Percentiles rank a stretch among this genome's conserved stretches.
phyloP scores from a whole-genome alignment of 1,139 yeast species.

The Eremothecium gossypii region DNA sequence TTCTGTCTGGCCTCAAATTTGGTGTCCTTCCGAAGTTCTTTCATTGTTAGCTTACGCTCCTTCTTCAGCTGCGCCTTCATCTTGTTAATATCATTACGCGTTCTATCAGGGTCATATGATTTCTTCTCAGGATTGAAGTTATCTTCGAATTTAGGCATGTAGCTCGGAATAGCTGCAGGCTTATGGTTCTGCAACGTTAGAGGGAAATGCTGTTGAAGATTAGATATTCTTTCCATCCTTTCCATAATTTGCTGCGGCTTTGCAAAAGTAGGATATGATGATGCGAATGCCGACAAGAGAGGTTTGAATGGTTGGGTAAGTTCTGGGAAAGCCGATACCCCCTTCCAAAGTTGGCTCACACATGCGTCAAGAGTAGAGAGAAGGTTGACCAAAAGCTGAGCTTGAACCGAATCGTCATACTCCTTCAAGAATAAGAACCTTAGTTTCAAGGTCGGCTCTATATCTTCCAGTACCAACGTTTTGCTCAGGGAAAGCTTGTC shows the following conservation, averaged over 20 bases:
- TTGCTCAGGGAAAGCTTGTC: constrained; percentile 18
- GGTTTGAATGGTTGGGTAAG: constrained; percentile 24
- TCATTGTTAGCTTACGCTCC: constrained; percentile 79
- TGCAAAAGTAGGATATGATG: constrained; percentile 19
- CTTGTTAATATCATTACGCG: constrained; percentile 75
- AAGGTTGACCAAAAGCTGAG: constrained; percentile 29
- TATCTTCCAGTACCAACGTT: constrained; percentile 10
- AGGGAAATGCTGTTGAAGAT: constrained; percentile 56
- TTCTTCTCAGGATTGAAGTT: constrained; percentile 93
- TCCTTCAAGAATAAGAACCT: constrained; percentile 19
- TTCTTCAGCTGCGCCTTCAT: constrained; percentile 79
- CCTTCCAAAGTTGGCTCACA: constrained; percentile 47
- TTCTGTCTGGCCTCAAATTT: constrained; percentile 81
- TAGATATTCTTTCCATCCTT: constrained; percentile 42
- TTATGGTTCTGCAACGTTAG: constrained; percentile 79
- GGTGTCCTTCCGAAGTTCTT: constrained; percentile 84
- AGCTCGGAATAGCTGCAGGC: constrained; percentile 75
- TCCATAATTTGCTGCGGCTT: constrained; percentile 28
- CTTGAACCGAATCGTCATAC: constrained; percentile 23
- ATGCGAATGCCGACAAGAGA: constrained; percentile 17
- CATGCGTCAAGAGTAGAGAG: constrained; percentile 26
- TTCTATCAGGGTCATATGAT: constrained; percentile 75
- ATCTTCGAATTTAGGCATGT: constrained; percentile 89
- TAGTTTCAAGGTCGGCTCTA: constrained; percentile 13
- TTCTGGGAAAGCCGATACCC: constrained; percentile 55